Evolutionary conservation across 305 asterid species (phyloP).

Genomic region (Solanum hybrid): DNA sequence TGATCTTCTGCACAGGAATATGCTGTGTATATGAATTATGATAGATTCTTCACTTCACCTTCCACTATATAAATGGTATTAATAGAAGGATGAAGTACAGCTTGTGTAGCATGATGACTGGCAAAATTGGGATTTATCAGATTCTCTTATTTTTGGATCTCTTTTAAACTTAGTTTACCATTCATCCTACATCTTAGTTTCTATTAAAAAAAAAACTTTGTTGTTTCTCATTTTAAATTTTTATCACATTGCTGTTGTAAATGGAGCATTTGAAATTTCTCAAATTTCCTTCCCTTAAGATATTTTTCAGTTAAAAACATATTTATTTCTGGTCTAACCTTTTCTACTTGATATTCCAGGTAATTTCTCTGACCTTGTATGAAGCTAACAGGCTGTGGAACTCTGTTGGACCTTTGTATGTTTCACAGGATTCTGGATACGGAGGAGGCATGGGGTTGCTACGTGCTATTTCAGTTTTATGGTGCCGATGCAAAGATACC

Average conservation of each 20-base stretch:
- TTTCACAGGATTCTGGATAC: conserved; percentile 54
- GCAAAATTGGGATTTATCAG: background rate
- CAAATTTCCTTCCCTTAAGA: background rate
- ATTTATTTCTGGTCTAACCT: conserved; percentile 37
- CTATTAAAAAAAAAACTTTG: background rate
- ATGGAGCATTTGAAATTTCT: background rate
- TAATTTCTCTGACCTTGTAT: conserved; percentile 97
- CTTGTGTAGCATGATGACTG: background rate
- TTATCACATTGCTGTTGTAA: background rate
- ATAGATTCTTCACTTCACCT: background rate
- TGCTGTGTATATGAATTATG: background rate
- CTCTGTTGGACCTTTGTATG: conserved; percentile 48
- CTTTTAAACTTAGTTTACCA: background rate
- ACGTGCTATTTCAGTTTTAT: conserved; percentile 28
- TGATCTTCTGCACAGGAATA: background rate
- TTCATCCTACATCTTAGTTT: background rate
- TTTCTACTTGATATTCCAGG: conserved; percentile 79
- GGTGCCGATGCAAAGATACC: conserved; percentile 27
- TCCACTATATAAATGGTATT: background rate
- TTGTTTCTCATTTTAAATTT: background rate
- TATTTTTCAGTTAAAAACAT: background rate
- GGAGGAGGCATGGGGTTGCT: conserved; percentile 47
- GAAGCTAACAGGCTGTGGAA: conserved; percentile 87
- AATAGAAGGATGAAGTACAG: background rate
- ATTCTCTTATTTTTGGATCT: background rate